Evolutionary conservation across 2,329 filamentous ascomycete genomes (phyloP).

Genomic region (Passalora sequoiae): DNA sequence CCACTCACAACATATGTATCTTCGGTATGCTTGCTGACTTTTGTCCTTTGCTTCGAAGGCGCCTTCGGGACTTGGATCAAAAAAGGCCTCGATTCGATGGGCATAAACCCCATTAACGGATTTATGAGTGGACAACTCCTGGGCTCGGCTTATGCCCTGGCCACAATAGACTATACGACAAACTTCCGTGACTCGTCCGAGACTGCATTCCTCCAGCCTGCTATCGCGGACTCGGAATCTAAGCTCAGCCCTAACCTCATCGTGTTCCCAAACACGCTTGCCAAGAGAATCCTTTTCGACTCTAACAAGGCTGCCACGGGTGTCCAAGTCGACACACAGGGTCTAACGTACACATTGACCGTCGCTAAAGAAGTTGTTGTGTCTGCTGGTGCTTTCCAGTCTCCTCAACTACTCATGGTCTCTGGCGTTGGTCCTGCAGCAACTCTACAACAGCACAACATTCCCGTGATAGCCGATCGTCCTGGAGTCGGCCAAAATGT

Average conservation of each 20-base stretch:
- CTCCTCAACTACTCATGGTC: slow-evolving; percentile 36
- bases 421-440: slow-evolving; percentile 31
- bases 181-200: slow-evolving; percentile 21
- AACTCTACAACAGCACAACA: slow-evolving; percentile 29
- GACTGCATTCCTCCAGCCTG: slow-evolving; percentile 26
- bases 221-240: slow-evolving; percentile 22
- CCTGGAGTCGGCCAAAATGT: slow-evolving; percentile 31
- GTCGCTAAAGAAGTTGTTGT: slow-evolving; percentile 42
- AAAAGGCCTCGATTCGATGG: neutral
- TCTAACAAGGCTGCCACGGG: slow-evolving; percentile 27
- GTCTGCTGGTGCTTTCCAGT: slow-evolving; percentile 40
- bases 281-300: slow-evolving; percentile 32
- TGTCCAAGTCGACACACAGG: slow-evolving; percentile 26
- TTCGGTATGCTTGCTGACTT: too few species aligned
- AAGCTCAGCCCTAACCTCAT: slow-evolving; percentile 30
- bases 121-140: slow-evolving; percentile 1
- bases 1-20: too few species aligned
- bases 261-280: slow-evolving; percentile 34
- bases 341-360: slow-evolving; percentile 19
- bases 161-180: neutral
- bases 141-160: neutral
- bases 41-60: too few species aligned
- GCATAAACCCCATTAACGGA: neutral
- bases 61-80: slow-evolving; percentile 1
- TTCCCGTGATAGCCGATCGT: slow-evolving; percentile 25